phyloP scores from a whole-genome alignment of 1,284 basidiomycete species.

The Apiotrichum domesticum region DNA sequence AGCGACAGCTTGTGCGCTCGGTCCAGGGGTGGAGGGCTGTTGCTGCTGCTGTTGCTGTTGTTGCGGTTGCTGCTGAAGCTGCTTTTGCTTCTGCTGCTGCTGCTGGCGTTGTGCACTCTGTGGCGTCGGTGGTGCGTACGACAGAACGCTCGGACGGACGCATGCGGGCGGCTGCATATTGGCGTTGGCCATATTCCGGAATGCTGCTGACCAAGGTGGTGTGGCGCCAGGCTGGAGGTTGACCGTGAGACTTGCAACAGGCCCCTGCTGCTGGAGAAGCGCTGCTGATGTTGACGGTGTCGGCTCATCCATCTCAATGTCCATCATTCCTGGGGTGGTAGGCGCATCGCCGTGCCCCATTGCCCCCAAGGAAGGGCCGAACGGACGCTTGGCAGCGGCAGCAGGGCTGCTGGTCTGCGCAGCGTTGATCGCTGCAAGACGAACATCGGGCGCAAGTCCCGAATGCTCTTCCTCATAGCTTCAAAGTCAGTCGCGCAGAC shows the following conservation, averaged over 20 bases:
- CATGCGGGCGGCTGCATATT: slow-evolving; percentile 24
- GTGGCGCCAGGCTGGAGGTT: slow-evolving; percentile 4
- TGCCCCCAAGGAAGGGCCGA: neutral
- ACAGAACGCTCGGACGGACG: slow-evolving; percentile 42
- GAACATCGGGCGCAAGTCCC: slow-evolving; percentile 39
- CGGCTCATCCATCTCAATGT: slow-evolving; percentile 46
- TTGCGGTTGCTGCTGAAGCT: slow-evolving; percentile 26
- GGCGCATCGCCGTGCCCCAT: slow-evolving; percentile 37
- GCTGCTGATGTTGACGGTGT: slow-evolving; percentile 13
- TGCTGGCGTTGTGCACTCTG: slow-evolving; percentile 10
- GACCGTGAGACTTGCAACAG: slow-evolving; percentile 8
- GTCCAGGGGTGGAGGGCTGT: neutral
- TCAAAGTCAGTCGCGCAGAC: neutral
- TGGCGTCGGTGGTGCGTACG: slow-evolving; percentile 29
- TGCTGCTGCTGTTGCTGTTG: slow-evolving; percentile 10
- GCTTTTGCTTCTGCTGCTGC: slow-evolving; percentile 24
- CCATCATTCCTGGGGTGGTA: slow-evolving; percentile 48
- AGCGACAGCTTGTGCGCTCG: neutral
- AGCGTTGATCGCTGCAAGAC: slow-evolving; percentile 42
- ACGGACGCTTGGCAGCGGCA: slow-evolving; percentile 1
- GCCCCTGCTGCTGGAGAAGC: slow-evolving; percentile 12
- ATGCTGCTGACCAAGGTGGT: slow-evolving; percentile 36
- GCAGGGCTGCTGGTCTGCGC: slow-evolving; percentile 24
- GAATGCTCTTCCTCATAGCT: slow-evolving; percentile 49
- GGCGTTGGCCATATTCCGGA: slow-evolving; percentile 16